phyloP scores from a whole-genome alignment of 352 stramenopile species.

The Phytopythium chamaehyphon region DNA sequence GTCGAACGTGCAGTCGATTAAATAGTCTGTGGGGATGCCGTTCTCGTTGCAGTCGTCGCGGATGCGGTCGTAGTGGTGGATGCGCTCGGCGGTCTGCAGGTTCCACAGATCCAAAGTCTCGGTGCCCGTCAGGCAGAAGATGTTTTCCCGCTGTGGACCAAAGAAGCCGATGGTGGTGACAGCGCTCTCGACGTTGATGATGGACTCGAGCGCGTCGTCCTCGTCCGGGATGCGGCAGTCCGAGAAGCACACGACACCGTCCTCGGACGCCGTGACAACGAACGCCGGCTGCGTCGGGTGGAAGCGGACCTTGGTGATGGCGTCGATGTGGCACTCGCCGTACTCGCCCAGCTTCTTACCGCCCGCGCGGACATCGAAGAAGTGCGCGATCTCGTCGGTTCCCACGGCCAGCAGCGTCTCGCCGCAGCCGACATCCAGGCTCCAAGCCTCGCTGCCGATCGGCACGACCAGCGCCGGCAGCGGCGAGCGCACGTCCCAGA shows the following conservation, averaged over 20 bases:
- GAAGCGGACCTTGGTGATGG: slow-evolving; percentile 86
- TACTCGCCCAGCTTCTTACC: slow-evolving; percentile 71
- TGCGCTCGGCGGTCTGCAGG: slow-evolving; percentile 69
- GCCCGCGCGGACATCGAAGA: slow-evolving; percentile 75
- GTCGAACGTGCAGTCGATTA: slow-evolving; percentile 88
- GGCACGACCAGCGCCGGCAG: slow-evolving; percentile 58
- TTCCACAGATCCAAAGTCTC: slow-evolving; percentile 91
- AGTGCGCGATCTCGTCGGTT: slow-evolving; percentile 75
- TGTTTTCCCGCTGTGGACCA: slow-evolving; percentile 68
- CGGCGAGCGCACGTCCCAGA: slow-evolving; percentile 73
- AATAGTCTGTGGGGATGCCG: slow-evolving; percentile 70
- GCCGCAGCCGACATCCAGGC: slow-evolving; percentile 62
- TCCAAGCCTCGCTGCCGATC: slow-evolving; percentile 75
- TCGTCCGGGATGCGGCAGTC: slow-evolving; percentile 80
- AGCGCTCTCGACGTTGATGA: slow-evolving; percentile 88
- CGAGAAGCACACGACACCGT: slow-evolving; percentile 90
- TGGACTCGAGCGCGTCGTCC: slow-evolving; percentile 87
- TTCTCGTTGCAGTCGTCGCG: slow-evolving; percentile 72
- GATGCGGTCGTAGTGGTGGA: slow-evolving; percentile 76
- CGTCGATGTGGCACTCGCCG: slow-evolving; percentile 86
- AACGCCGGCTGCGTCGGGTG: slow-evolving; percentile 71
- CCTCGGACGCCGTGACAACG: slow-evolving; percentile 88
- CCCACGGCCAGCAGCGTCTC: slow-evolving; percentile 73
- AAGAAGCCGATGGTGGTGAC: slow-evolving; percentile 89
- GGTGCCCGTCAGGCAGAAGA: slow-evolving; percentile 83